Evolutionary conservation across 352 stramenopile genomes (phyloP), one percentile per base, ranked within the genome.

Genomic region (Globisporangium cystogenes): DNA sequence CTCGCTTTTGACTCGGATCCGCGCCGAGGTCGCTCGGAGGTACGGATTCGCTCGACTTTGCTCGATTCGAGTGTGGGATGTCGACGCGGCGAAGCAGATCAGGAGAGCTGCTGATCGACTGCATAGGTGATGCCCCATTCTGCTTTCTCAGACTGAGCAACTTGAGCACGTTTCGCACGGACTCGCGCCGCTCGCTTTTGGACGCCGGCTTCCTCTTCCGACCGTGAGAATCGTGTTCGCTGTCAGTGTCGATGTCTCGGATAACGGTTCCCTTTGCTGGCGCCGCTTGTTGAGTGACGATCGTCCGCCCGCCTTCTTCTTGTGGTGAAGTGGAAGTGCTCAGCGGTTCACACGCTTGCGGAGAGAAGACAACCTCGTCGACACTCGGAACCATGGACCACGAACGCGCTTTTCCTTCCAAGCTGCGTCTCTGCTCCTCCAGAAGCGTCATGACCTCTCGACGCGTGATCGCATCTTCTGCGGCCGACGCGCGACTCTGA

Each of bases 71-170:
- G 14, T 37, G 33, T 33, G 27, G 8, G 29, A 36, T 18, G 20
- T 26, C 39, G 7, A 24, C 16, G 18, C 7, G 18, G 39, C 7
- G 39, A 12, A 44, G 3, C 7, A 67, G 24, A 49, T 62, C 65
- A 26, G 46, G 33, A 1, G 29, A 55, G 33, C 42, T 48, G 21
- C n/a, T 40, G n/a, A n/a, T n/a, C 8, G 39, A 26, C 16, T 55
- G 52, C 16, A 36, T 33, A 24, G 33, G 1, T 8, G 51, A 16
- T 11, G 21, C 39, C 24, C 24, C 36, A 10, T 50, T 64, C 33
- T 75, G 59, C 47, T 82, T 79, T 7, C 69, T 62, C 2, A 87
- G 60, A 45, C 65, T 75, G 41, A 87, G 65, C 12, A 87, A 62
- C 42, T 72, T 82, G 21, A 87, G 57, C 8, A 72, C 71, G 18